A percentile compares a stretch with the other conserved stretches of the same genome.
phyloP scores from a whole-genome alignment of 1,284 basidiomycete species.

The Ustilago nuda region DNA sequence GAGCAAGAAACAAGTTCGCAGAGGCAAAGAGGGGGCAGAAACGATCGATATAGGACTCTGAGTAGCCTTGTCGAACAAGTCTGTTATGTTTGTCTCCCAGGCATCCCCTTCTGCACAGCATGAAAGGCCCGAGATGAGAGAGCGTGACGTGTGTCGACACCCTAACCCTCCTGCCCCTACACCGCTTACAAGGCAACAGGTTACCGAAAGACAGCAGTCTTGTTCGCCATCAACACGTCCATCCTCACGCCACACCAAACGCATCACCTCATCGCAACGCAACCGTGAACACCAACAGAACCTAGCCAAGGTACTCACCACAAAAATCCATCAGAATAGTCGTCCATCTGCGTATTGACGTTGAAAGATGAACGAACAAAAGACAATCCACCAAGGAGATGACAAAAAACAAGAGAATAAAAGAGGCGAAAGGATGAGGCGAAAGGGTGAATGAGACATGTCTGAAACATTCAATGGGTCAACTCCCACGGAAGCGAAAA shows the following conservation, averaged over 20 bases:
- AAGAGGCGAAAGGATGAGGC: not conserved
- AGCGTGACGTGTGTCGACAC: not conserved
- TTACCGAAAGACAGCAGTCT: not conserved
- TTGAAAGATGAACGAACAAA: not conserved
- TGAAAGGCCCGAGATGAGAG: not conserved
- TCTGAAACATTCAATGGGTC: conserved; percentile 50
- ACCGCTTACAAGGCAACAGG: not conserved
- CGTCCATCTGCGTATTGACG: not conserved
- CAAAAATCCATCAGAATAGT: not conserved
- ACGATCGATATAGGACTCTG: conserved; percentile 11
- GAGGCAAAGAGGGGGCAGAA: not conserved
- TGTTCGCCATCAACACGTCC: conserved; percentile 12
- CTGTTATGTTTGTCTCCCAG: not conserved
- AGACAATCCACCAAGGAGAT: not conserved
- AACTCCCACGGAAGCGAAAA: conserved; percentile 27
- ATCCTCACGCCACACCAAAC: not conserved
- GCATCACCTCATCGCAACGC: not conserved
- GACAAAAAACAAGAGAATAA: not conserved
- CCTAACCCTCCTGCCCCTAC: not conserved
- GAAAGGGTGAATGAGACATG: conserved; percentile 12
- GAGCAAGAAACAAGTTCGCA: not conserved
- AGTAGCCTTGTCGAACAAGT: conserved; percentile 19
- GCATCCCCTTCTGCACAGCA: not conserved
- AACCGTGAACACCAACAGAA: not conserved
- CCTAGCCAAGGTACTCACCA: conserved; percentile 5